Evolutionary conservation across 2,329 filamentous ascomycete species (phyloP).

Genomic region (Sphaerulina musiva): DNA sequence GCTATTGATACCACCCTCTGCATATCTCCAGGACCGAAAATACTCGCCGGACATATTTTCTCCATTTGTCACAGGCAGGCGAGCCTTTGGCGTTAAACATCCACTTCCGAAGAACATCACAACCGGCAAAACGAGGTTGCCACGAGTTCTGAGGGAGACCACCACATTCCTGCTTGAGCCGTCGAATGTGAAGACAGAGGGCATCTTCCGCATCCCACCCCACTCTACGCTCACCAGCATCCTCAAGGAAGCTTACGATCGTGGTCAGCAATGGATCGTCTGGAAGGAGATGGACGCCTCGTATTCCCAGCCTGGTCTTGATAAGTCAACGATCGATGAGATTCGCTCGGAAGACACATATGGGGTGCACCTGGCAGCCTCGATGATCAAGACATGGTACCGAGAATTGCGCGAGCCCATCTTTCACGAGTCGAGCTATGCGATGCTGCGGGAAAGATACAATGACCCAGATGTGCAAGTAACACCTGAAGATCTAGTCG

Average conservation of each 20-base stretch:
- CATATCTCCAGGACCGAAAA: constrained; percentile 50
- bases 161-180: constrained; percentile 47
- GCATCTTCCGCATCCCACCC: constrained; percentile 49
- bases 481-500: constrained; percentile 39
- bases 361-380: constrained; percentile 48
- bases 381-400: constrained; percentile 52
- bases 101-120: constrained; percentile 43
- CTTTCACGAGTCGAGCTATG: constrained; percentile 46
- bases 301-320: constrained; percentile 35
- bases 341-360: constrained; percentile 47
- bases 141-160: constrained; percentile 48
- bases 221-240: constrained; percentile 46
- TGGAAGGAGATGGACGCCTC: constrained; percentile 44
- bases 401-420: constrained; percentile 47
- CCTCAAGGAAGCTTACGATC: constrained; percentile 50
- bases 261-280: constrained; percentile 49
- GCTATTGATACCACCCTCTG: constrained; percentile 49
- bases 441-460: constrained; percentile 41
- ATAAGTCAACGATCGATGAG: constrained; percentile 35
- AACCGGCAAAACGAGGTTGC: constrained; percentile 43
- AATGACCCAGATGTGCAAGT: constrained; percentile 35
- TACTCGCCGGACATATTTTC: constrained; percentile 44
- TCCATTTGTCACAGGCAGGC: constrained; percentile 41
- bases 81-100: constrained; percentile 44
- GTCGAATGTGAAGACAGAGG: constrained; percentile 45